phyloP scores from a whole-genome alignment of 1,284 basidiomycete genomes.

The Rhodotorula sp. region DNA sequence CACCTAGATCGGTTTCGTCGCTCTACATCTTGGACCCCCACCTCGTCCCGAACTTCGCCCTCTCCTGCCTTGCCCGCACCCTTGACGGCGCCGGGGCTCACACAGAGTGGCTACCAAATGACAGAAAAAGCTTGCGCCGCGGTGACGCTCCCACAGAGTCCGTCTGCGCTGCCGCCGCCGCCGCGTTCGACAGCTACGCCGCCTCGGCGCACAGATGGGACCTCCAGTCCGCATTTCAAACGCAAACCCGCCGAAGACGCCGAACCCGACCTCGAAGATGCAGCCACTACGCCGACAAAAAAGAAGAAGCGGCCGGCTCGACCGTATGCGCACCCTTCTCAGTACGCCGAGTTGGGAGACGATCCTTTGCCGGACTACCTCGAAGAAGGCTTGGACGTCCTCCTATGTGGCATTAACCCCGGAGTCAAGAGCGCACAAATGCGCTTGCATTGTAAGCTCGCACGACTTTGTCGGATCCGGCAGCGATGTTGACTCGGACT shows the following conservation, averaged over 20 bases:
- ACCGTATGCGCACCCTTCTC: conserved; percentile 48
- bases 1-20: neutral
- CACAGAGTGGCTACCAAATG: neutral
- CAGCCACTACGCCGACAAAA: conserved; percentile 6
- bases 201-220: conserved; percentile 8
- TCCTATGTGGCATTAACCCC: conserved; percentile 21
- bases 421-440: conserved; percentile 58
- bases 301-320: conserved; percentile 43
- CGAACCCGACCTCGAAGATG: neutral
- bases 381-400: conserved; percentile 51
- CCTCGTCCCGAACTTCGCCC: neutral
- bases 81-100: neutral
- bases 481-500: neutral
- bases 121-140: too few species aligned
- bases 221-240: conserved; percentile 2
- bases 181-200: neutral
- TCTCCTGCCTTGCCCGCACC: neutral
- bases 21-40: neutral
- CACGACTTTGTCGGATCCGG: too few species aligned
- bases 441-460: conserved; percentile 62
- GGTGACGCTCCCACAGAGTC: too few species aligned
- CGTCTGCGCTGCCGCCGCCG: too few species aligned
- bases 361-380: conserved; percentile 52
- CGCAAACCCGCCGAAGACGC: neutral
- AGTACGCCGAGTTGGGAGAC: conserved; percentile 47